These are phyloP conservation scores for Ramicandelaber brevisporus DNA, from an alignment of 192 early-diverging fungal species.

Conservation along the genomic window DNA sequence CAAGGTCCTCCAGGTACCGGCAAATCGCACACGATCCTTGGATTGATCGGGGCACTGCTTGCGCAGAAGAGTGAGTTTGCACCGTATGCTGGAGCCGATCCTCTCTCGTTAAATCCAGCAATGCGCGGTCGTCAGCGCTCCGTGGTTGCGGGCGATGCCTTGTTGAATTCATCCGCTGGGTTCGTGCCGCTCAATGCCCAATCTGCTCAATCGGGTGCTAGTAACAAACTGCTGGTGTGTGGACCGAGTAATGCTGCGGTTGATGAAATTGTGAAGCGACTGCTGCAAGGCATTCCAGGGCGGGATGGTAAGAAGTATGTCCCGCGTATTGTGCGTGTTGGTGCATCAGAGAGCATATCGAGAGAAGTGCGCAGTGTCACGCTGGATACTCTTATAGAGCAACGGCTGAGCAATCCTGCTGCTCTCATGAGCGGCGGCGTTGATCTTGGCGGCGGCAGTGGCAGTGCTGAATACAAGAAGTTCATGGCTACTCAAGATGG, in stretches of 20 bases:
- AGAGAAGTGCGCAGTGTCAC: conserved; percentile 40
- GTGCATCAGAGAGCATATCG: conserved; percentile 44
- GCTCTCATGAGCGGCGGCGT: not conserved
- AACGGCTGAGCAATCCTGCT: conserved; percentile 18
- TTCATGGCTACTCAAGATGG: conserved; percentile 22
- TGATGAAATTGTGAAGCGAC: conserved; percentile 77
- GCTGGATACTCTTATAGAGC: conserved; percentile 38
- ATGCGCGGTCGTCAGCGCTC: too few relatives aligned
- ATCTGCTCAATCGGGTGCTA: too few relatives aligned
- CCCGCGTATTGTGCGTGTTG: conserved; percentile 64
- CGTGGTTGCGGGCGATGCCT: too few relatives aligned
- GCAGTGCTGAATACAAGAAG: too few relatives aligned
- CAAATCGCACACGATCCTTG: conserved; percentile 80
- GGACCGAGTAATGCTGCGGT: conserved; percentile 93
- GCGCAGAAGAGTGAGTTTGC: not conserved
- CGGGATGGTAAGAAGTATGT: conserved; percentile 22
- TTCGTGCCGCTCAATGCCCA: too few relatives aligned
- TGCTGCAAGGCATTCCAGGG: conserved; percentile 47
- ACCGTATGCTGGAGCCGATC: not conserved
- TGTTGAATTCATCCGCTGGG: too few relatives aligned
- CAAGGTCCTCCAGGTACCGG: conserved; percentile 53
- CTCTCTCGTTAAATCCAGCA: too few relatives aligned
- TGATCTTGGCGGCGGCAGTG: too few relatives aligned
- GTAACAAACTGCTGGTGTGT: conserved; percentile 60
- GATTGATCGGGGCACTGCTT: conserved; percentile 41